These are phyloP conservation scores for Letharia lupina DNA, from an alignment of 495 filamentous ascomycete species.

Conservation along the genomic window DNA sequence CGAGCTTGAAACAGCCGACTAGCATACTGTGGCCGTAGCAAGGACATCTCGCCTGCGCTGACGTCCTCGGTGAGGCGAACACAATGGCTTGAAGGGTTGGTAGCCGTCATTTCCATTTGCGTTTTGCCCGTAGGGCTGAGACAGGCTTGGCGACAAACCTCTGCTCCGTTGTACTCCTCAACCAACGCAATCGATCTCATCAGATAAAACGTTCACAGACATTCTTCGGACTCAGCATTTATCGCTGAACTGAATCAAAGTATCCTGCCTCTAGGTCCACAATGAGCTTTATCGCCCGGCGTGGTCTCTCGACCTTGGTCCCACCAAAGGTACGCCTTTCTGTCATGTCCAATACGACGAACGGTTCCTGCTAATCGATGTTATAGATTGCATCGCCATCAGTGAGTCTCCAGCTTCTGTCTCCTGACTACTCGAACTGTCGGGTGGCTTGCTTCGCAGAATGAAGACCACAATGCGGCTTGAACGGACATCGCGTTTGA, in stretches of 20 bases:
- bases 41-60: constrained; percentile 28
- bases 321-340: constrained; percentile 76
- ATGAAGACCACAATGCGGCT: neutral
- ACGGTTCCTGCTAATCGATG: constrained; percentile 26
- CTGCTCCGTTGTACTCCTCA: neutral
- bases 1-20: constrained; percentile 35
- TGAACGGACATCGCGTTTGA: neutral
- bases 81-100: neutral
- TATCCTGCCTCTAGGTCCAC: constrained; percentile 31
- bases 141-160: constrained; percentile 1
- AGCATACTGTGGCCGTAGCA: constrained; percentile 31
- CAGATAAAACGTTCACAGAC: neutral
- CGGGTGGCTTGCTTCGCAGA: neutral
- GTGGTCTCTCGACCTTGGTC: constrained; percentile 94
- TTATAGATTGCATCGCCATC: constrained; percentile 77
- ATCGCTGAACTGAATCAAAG: neutral
- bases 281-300: constrained; percentile 85
- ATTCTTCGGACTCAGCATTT: neutral
- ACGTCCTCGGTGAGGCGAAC: neutral
- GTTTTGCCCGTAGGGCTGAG: constrained; percentile 1
- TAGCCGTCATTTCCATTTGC: neutral
- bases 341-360: constrained; percentile 8
- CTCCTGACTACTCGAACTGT: constrained; percentile 1
- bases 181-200: neutral
- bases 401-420: constrained; percentile 50